Base-by-base conservation (phyloP, 139 green algal species). In the Microglena sp. region DNA sequence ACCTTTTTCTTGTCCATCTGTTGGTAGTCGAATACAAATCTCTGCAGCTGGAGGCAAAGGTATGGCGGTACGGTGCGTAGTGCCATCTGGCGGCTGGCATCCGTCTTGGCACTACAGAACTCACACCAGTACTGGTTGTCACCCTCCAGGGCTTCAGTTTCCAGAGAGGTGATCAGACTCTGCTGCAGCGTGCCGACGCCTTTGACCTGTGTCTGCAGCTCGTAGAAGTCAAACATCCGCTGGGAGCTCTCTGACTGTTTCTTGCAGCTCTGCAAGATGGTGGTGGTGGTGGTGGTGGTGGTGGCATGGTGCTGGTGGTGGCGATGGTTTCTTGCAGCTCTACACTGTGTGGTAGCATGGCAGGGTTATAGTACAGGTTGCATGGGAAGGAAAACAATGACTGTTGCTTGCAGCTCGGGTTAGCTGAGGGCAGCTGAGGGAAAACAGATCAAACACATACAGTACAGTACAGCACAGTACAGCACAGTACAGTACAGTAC, bases 21-120 rank as follows among this genome's bases (percentile, higher is more conserved):
- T 77, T 90, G 77, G 63, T 77, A 70, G 71, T 97, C 85, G 72
- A 94, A 97, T 15, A 95, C 86, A 62, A 96, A 97, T 53, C 91
- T 84, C 80, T 95, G 88, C 45, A 97, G 82, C 3, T 83, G 82
- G 45, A 97, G 44, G 67, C 86, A 89, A 15, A 96, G 72, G 69
- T 90, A 78, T 3, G 87, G 90, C 26, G 91, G 90, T 63, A 95
- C 66, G 22, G 31, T 53, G 8, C 72, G 69, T 32, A 97, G 73
- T 46, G 63, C 66, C 70, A 87, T 71, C 64, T 78, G 79, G 1
- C 91, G 77, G 1, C 65, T 80, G n/a, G 90, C 90, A 58, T 93
- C 84, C 29, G 43, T 36, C 68, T 90, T 90, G 45, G 3, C 11
- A 26, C n/a, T 43, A 67, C 90, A 96, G 31, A 62, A 63, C 0